A percentile compares a stretch with the other conserved stretches of the same genome.
phyloP scores from a whole-genome alignment of 2,329 filamentous ascomycete genomes.

The Ophiostoma ips region DNA sequence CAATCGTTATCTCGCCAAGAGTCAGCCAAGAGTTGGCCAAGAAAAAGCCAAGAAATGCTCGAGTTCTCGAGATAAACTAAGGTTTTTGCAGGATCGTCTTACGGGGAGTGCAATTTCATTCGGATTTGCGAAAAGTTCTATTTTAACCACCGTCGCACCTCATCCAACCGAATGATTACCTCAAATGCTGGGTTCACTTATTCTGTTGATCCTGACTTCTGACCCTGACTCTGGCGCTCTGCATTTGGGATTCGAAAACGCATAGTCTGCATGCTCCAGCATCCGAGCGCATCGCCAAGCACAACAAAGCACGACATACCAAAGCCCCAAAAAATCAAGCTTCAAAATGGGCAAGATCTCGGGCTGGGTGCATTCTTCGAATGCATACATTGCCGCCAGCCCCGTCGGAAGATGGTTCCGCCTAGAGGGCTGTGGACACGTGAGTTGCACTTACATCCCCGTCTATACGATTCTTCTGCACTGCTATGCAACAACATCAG shows the following conservation, averaged over 20 bases:
- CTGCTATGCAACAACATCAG: background rate
- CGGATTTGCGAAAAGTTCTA: background rate
- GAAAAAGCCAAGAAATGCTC: background rate
- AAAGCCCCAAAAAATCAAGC: background rate
- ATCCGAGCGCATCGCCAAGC: background rate
- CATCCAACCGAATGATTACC: background rate
- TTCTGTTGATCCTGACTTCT: background rate
- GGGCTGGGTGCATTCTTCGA: conserved; percentile 36
- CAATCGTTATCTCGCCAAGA: conserved; percentile 5
- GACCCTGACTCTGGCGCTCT: background rate
- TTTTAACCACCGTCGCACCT: background rate
- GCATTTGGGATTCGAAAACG: background rate
- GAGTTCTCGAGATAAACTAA: background rate
- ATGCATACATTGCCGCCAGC: conserved; percentile 47
- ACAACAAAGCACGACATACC: background rate
- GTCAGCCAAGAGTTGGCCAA: background rate
- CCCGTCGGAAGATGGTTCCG: conserved; percentile 60
- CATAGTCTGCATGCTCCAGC: background rate
- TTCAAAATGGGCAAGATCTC: background rate
- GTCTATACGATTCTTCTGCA: too few relatives aligned
- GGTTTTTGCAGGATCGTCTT: background rate
- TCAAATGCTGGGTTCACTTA: background rate
- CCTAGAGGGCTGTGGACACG: conserved; percentile 67
- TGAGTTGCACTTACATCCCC: conserved; percentile 28
- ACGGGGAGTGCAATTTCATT: background rate